These are phyloP conservation scores for Bipolaris cookei DNA, from an alignment of 2,329 filamentous ascomycete species.

Conservation along the genomic window DNA sequence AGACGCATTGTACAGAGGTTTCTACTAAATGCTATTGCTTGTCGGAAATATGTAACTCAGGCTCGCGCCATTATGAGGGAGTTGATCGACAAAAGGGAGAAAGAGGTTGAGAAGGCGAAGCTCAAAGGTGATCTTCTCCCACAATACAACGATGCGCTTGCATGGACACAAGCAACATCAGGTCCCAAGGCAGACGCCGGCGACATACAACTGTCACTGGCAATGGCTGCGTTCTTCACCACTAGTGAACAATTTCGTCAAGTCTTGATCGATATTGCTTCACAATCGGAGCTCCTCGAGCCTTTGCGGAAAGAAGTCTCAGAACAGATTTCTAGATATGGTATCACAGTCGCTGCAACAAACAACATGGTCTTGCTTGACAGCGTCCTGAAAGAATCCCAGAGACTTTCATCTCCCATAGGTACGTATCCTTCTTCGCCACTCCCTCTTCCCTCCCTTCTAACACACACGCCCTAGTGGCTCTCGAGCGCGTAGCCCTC, in stretches of 20 bases:
- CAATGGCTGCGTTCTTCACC: not conserved
- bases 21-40: not conserved
- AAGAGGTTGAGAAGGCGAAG: not conserved
- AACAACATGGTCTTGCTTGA: constrained; percentile 4
- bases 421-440: not conserved
- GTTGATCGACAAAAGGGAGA: not conserved
- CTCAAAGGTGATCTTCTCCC: not conserved
- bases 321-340: not conserved
- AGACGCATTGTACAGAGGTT: not conserved
- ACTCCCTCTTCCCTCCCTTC: not conserved
- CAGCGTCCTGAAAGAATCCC: constrained; percentile 3
- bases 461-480: not conserved
- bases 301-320: not conserved
- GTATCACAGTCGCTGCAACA: not conserved
- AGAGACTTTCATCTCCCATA: not conserved
- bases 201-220: constrained; percentile 3
- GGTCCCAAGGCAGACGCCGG: not conserved
- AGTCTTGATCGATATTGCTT: constrained; percentile 3
- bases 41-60: not conserved
- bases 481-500: not conserved
- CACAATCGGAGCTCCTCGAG: not conserved
- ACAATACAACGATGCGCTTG: not conserved
- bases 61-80: not conserved
- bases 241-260: constrained; percentile 4
- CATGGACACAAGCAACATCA: not conserved